These are phyloP conservation scores for Cyclotella choctawhatcheeana DNA, from an alignment of 108 stramenopile genomes.

Conservation along the genomic window DNA sequence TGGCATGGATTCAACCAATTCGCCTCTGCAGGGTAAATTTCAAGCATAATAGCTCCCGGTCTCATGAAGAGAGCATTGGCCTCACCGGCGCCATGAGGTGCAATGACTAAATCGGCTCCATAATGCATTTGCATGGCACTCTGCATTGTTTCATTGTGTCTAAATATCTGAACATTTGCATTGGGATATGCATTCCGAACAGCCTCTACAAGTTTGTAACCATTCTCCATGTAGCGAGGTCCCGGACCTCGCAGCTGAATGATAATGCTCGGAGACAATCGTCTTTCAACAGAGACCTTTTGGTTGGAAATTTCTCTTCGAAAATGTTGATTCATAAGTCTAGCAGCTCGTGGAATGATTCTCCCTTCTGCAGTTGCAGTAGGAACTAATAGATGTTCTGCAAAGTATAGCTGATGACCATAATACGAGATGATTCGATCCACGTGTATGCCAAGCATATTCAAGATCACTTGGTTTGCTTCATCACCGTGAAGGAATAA, in stretches of 20 bases:
- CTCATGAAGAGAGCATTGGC: constrained; percentile 6
- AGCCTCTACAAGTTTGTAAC: neutral
- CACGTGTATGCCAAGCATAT: neutral
- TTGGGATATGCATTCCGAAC: neutral
- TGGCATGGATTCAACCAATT: constrained; percentile 4
- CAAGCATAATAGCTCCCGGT: neutral
- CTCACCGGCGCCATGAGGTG: neutral
- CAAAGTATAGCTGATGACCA: neutral
- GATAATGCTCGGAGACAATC: neutral
- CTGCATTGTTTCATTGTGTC: neutral
- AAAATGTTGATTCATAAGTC: neutral
- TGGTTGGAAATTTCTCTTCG: neutral
- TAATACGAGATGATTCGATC: neutral
- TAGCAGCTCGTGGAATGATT: neutral
- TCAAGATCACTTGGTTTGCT: neutral
- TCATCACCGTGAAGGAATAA: neutral
- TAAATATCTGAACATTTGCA: neutral
- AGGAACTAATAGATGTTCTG: neutral
- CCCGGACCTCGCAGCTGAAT: neutral
- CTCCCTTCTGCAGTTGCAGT: constrained; percentile 10
- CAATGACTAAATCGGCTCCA: constrained; percentile 1
- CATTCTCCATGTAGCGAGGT: neutral
- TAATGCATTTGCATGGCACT: neutral
- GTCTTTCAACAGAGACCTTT: neutral
- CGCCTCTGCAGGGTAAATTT: neutral